phyloP scores from a whole-genome alignment of 2,329 filamentous ascomycete genomes.

The Botrytis fabae region DNA sequence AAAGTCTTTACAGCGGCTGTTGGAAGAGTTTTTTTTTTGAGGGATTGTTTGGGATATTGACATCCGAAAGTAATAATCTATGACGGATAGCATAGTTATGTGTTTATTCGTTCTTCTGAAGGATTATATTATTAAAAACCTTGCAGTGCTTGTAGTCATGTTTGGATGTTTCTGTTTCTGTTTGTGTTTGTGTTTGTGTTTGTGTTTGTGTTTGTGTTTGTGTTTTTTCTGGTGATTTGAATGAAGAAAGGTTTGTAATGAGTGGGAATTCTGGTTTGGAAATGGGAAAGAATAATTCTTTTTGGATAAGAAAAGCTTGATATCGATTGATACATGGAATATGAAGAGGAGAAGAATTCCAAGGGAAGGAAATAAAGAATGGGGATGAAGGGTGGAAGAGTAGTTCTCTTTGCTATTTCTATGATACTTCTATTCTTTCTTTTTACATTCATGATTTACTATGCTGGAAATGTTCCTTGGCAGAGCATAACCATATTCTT shows the following conservation, averaged over 20 bases:
- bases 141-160: not conserved
- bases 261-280: rapidly evolving
- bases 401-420: not conserved
- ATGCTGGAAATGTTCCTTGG: not conserved
- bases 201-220: too few relatives aligned
- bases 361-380: too few relatives aligned
- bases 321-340: not conserved
- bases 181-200: too few relatives aligned
- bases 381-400: not conserved
- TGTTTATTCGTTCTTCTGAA: not conserved
- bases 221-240: not conserved
- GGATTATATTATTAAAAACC: not conserved
- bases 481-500: rapidly evolving
- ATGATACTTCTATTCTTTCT: not conserved
- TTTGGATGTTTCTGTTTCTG: too few relatives aligned
- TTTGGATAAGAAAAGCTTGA: not conserved
- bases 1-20: too few relatives aligned
- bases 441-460: not conserved
- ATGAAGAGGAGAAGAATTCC: not conserved
- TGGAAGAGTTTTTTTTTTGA: too few relatives aligned
- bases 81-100: not conserved
- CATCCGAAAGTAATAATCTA: too few relatives aligned
- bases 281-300: rapidly evolving
- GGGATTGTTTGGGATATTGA: too few relatives aligned
- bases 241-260: not conserved